Evolutionary conservation across 257 asterid genomes (phyloP).

Genomic region (Solanum neorickii): DNA sequence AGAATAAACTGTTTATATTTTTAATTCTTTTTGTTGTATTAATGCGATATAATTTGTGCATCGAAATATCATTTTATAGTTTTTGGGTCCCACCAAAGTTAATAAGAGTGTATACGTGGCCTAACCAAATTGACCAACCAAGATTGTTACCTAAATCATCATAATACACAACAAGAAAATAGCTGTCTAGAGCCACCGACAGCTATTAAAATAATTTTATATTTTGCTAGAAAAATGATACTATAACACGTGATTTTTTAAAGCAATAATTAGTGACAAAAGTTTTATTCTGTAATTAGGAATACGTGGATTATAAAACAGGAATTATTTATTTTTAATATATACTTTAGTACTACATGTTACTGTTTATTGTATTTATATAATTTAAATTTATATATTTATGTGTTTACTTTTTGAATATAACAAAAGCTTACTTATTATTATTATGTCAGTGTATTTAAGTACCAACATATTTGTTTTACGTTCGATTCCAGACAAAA

Average conservation of each 20-base stretch:
- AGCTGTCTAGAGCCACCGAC: not conserved
- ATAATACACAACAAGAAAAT: not conserved
- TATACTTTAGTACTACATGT: not conserved
- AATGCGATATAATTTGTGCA: not conserved
- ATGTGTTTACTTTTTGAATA: not conserved
- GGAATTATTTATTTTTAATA: not conserved
- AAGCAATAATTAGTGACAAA: not conserved
- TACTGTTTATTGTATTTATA: not conserved
- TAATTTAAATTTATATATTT: not conserved
- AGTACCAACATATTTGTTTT: not conserved
- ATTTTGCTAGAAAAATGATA: not conserved
- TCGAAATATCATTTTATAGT: not conserved
- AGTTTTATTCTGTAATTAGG: not conserved
- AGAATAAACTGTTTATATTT: rapidly evolving
- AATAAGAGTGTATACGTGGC: not conserved
- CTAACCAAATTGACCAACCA: not conserved
- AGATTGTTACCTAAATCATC: not conserved
- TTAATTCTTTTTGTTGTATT: rapidly evolving
- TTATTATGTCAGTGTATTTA: not conserved
- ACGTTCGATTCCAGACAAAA: not conserved
- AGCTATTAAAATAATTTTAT: not conserved
- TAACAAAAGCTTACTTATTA: not conserved
- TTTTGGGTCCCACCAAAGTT: not conserved
- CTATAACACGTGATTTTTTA: not conserved
- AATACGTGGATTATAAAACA: not conserved